Evolutionary conservation across 129 eudicot genomes (phyloP), one percentile per base, ranked within the genome.

Genomic region (Chrysanthemum seticuspe): DNA sequence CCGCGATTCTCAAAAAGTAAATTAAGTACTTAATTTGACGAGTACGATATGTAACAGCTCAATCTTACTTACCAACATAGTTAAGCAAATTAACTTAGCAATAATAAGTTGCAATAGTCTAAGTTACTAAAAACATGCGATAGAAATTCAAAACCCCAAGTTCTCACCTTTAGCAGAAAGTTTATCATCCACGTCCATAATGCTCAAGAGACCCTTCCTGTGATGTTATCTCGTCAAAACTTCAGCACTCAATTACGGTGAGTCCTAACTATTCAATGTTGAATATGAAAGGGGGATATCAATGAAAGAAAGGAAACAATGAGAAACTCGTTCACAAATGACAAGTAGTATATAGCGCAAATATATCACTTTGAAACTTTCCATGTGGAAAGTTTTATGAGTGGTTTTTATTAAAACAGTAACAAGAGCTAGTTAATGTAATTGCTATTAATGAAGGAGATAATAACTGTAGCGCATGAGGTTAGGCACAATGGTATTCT

Each of bases 111-210:
- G 21, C 67, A 31, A 27, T 54, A 53, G 27, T 48, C 45, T 18
- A 64, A 60, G 49, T 23, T 72, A 0, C 47, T 40, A 40, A 69
- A 62, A 45, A 63, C 2, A 11, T 50, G 49, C 11, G 45, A 45
- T 44, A 72, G 23, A 83, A 70, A 31, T 67, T 12, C 10, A 29
- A 65, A 55, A 23, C 25, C 5, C 34, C 15, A 51, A 72, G 23
- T 15, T 71, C 72, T 58, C 82, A 81, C 92, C 92, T 81, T 65
- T 74, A 53, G 62, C 74, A 72, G 61, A 68, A 65, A 70, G 68
- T 62, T 65, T 74, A 81, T 84, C 85, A 55, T 81, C 92, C 81
- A 76, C 48, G 65, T 75, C 86, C 92, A 81, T 87, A 13, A 83
- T 60, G 69, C 40, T 29, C 74, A 70, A 58, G 62, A 66, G 60